Base-by-base conservation (phyloP, 2,329 filamentous ascomycete species). In the Sphaerulina populicola region DNA sequence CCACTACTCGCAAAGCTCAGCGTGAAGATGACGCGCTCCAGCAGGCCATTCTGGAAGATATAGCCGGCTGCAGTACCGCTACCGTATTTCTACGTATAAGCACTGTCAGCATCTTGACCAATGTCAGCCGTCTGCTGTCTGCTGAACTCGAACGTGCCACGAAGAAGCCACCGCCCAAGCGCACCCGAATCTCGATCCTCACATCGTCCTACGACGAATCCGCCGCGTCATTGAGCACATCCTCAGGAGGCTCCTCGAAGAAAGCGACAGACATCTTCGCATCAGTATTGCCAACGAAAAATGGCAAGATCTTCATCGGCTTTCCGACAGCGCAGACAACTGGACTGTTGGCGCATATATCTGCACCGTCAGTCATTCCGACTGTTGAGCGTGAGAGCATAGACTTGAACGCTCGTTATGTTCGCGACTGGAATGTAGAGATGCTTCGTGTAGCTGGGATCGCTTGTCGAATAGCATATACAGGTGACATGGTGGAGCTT, bases 321-420 rank as follows among this genome's bases (percentile, higher is more conserved):
- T 98, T 98, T 64, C 91, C 93, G 2, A 98, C 93, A 1, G 90
- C 91, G 60, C 93, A 98, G 71, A 98, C 93, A 0, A 98, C 94
- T 0, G 93, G 91, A 49, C 82, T 91, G 27, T 86, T 91, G 12
- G 86, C 94, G 66, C 93, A 98, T 68, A 86, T 98, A 29, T 97
- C 91, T 10, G 93, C 93, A 0, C 93, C 90, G 1, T 96, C 91
- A 0, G 83, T 98, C 11, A 98, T 98, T 51, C 93, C 93, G 0
- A 98, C 93, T 0, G 94, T 98, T 2, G 93, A 98, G 69, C 82
- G 93, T 65, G 93, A 98, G 66, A 93, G 88, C 48, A 95, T 98
- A 52, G 93, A 98, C 68, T 76, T 98, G 56, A 97, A 98, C 66
- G 94, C 93, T 12, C 82, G 90, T 50, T 95, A 89, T 76, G 91